Percentiles rank a stretch among this genome's conserved stretches.
Conservation (phyloP, 192 early-diverging fungal species). For the Dispira parvispora region DNA sequence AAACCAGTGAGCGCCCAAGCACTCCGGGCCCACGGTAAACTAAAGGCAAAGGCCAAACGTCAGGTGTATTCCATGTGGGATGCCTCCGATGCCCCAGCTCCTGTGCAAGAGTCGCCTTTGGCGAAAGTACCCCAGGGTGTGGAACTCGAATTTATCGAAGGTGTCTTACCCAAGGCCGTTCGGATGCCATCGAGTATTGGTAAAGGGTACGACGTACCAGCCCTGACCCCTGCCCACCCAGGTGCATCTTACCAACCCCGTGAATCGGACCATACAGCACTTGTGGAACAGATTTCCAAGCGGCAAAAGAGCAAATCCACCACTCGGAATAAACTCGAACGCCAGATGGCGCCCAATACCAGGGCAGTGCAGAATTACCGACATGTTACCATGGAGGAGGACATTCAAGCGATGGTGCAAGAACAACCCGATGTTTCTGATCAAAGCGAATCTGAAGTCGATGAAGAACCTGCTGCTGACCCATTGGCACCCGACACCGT, state of each 20-base stretch:
- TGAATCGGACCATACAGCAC: constrained; percentile 42
- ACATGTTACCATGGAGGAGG: no score
- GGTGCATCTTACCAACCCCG: constrained; percentile 88
- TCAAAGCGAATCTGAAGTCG: no score
- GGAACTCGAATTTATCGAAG: constrained; percentile 9
- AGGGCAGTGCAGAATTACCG: no score
- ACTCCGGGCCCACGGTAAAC: no score
- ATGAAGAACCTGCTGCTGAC: no score
- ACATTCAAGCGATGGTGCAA: no score
- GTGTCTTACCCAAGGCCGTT: constrained; percentile 13
- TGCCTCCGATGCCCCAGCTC: neutral
- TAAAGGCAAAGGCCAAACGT: neutral
- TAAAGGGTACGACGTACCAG: constrained; percentile 23
- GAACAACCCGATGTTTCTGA: no score
- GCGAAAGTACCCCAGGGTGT: neutral
- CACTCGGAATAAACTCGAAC: no score
- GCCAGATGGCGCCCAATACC: no score
- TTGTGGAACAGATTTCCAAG: neutral
- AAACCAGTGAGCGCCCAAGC: neutral
- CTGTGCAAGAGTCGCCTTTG: neutral
- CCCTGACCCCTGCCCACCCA: constrained; percentile 57
- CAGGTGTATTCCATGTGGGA: constrained; percentile 22
- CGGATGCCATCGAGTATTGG: constrained; percentile 3
- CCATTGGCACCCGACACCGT: no score
- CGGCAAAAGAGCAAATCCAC: neutral